Base-by-base conservation (phyloP, 805 yeast species). In the Wickerhamomyces bovis region DNA sequence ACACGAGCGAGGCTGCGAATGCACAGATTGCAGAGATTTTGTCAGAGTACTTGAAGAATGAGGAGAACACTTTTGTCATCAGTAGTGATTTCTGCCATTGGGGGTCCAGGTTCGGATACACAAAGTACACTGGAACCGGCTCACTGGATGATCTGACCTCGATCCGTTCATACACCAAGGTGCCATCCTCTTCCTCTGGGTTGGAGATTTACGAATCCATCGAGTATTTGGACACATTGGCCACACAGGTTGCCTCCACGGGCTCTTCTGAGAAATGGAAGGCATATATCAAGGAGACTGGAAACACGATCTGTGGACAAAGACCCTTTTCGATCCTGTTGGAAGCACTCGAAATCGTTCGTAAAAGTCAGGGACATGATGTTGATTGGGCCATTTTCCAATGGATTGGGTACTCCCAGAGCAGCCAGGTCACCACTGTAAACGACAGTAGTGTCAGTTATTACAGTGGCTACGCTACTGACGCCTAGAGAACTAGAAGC, bases 1-100 rank as follows among this genome's bases (percentile, higher is more conserved):
- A 79, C 13, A 68, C 83, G 31, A 76, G 75, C 45, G 50, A 49
- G 3, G 66, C 75, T 40, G 30, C 44, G 42, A 79, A 77, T 45
- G 53, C 60, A 9, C 60, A 65, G 16, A 57, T 86, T 16, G 83
- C 83, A 0, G 54, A 58, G 3, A 55, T 69, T 2, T 66, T 92
- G 45, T 61, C 65, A 10, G 79, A 83, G 1, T 83, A 74, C 56
- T 58, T 88, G 44, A 63, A 62, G 6, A 76, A 81, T 54, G 73
- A 75, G 26, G 65, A 66, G 21, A 80, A 78, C 55, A 82, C 88
- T 2, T 86, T 94, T 63, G 79, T 88, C 15, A 73, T 94, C 4
- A 85, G 95, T 61, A 78, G 92, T 2, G 99, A 94, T 68, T 94
- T 94, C 58, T 90, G 97, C 60, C 99, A 94, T 62, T 94, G 99